Evolutionary conservation across 2,329 filamentous ascomycete species (phyloP).

Genomic region (Fusarium xyrophilum): DNA sequence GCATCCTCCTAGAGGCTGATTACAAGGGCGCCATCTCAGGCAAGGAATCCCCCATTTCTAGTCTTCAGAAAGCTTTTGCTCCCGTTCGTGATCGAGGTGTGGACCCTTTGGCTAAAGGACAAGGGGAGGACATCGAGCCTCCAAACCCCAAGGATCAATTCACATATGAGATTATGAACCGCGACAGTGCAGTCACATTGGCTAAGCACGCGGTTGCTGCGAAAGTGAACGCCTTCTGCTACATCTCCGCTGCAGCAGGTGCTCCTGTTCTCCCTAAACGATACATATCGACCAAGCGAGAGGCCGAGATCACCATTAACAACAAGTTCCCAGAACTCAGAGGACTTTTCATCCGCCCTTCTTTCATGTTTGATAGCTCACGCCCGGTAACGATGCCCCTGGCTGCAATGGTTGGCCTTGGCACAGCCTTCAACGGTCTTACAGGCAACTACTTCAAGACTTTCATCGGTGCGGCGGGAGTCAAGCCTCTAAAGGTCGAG

Average conservation of each 20-base stretch:
- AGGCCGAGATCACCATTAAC: slow-evolving; percentile 81
- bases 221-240: slow-evolving; percentile 75
- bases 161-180: slow-evolving; percentile 97
- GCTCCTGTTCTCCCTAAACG: slow-evolving; percentile 82
- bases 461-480: slow-evolving; percentile 81
- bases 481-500: slow-evolving; percentile 88
- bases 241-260: slow-evolving; percentile 86
- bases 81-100: slow-evolving; percentile 66
- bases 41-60: slow-evolving; percentile 79
- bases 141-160: slow-evolving; percentile 76
- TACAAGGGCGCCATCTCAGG: slow-evolving; percentile 93
- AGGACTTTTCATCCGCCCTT: slow-evolving; percentile 81
- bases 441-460: slow-evolving; percentile 77
- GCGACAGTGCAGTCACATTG: slow-evolving; percentile 83
- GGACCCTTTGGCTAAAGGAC: slow-evolving; percentile 72
- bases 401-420: slow-evolving; percentile 77
- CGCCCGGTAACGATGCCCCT: slow-evolving; percentile 84
- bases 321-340: slow-evolving; percentile 77
- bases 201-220: slow-evolving; percentile 76
- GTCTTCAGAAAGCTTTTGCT: slow-evolving; percentile 80
- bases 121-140: slow-evolving; percentile 67
- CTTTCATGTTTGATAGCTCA: slow-evolving; percentile 87
- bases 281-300: slow-evolving; percentile 91
- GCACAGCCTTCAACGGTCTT: slow-evolving; percentile 76
- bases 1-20: slow-evolving; percentile 94